phyloP scores from a whole-genome alignment of 352 stramenopile species.

The Globisporangium sylvaticum region DNA sequence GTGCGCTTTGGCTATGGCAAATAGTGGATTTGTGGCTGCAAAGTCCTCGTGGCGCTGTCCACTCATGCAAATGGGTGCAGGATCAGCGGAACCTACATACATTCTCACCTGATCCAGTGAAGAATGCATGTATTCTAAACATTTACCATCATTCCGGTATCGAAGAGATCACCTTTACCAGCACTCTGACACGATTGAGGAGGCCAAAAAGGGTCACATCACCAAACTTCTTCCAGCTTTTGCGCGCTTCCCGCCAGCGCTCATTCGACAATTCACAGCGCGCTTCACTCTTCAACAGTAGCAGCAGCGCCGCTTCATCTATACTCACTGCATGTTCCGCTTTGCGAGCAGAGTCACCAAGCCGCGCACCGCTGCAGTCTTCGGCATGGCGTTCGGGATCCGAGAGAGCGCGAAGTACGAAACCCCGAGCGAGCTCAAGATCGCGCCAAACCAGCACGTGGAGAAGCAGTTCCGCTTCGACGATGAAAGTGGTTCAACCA shows the following conservation, averaged over 20 bases:
- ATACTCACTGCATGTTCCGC: not conserved
- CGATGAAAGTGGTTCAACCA: not conserved
- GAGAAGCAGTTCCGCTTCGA: constrained; percentile 19
- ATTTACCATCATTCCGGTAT: no score
- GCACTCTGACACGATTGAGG: not conserved
- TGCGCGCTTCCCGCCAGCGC: not conserved
- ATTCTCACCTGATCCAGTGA: no score
- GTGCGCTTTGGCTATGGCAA: no score
- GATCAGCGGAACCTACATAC: no score
- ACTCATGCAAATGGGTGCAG: no score
- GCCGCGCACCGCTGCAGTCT: not conserved
- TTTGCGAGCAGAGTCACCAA: not conserved
- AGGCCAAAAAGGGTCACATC: no score
- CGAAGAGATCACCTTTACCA: not conserved
- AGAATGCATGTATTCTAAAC: no score
- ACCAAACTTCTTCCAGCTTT: no score
- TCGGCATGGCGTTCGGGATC: constrained; percentile 11
- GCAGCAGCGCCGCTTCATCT: not conserved
- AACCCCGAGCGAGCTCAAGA: constrained; percentile 13
- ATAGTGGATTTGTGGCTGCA: no score
- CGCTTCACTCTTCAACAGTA: not conserved
- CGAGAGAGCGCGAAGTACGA: constrained; percentile 12
- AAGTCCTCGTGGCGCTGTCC: no score
- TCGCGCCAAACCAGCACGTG: constrained; percentile 16
- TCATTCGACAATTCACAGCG: not conserved